Evolutionary conservation across 345 rosid genomes (phyloP).

Genomic region (Xanthoceras sorbifolium): DNA sequence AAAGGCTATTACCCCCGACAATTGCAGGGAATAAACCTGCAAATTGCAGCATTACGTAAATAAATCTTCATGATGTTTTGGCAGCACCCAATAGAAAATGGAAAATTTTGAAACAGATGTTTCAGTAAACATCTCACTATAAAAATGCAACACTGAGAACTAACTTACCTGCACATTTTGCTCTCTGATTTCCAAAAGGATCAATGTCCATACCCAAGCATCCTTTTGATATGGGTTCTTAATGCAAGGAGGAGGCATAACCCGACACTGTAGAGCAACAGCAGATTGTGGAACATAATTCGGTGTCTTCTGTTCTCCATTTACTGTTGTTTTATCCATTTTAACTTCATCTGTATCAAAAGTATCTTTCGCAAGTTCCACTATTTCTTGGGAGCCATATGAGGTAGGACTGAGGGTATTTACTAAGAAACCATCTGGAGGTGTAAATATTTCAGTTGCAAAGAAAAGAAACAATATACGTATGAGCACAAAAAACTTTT

Average conservation of each 20-base stretch:
- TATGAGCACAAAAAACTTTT: constrained; percentile 2
- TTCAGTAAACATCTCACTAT: background rate
- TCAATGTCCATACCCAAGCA: constrained; percentile 54
- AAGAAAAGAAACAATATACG: background rate
- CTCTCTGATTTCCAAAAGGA: constrained; percentile 78
- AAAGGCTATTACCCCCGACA: constrained; percentile 79
- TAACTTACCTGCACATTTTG: constrained; percentile 76
- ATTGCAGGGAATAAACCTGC: constrained; percentile 67
- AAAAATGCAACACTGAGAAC: background rate
- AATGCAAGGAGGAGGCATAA: constrained; percentile 93
- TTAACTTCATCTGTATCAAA: constrained; percentile 42
- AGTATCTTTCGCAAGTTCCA: constrained; percentile 50
- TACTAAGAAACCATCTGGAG: constrained; percentile 41
- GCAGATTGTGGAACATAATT: constrained; percentile 86
- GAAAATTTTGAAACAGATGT: background rate
- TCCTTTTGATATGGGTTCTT: constrained; percentile 77
- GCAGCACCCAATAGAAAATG: background rate
- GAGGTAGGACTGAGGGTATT: constrained; percentile 49
- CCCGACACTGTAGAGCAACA: constrained; percentile 80
- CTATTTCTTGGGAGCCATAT: constrained; percentile 41
- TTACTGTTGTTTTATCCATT: constrained; percentile 35
- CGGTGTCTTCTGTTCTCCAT: constrained; percentile 38
- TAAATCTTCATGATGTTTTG: constrained; percentile 5
- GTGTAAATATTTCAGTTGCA: constrained; percentile 16
- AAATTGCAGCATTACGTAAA: constrained; percentile 20